Conservation (phyloP, 179 eudicot species). For the Silene vulgaris region DNA sequence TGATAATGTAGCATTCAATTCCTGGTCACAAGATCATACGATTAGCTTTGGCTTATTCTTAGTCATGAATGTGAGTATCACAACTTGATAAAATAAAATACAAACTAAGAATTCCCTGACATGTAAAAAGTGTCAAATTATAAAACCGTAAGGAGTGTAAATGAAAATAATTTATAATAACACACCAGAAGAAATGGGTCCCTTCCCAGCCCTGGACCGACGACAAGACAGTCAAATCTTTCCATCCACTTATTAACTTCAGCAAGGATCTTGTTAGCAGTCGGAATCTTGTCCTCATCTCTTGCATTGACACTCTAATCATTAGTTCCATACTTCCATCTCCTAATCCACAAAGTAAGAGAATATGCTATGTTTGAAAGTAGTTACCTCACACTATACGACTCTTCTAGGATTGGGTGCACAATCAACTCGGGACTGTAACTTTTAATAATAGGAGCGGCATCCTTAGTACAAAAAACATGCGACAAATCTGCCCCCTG, state of each 20-base stretch:
- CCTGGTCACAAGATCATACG: too few species aligned
- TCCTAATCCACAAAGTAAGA: neutral
- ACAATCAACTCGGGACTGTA: slow-evolving; percentile 96
- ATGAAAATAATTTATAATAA: neutral
- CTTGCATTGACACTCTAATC: slow-evolving; percentile 32
- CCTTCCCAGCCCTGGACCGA: slow-evolving; percentile 99
- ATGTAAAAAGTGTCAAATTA: slow-evolving; percentile 4
- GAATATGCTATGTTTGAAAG: neutral
- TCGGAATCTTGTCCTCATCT: slow-evolving; percentile 60
- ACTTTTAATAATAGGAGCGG: slow-evolving; percentile 88
- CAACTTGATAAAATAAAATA: too few species aligned
- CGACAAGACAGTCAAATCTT: slow-evolving; percentile 90
- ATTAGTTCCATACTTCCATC: neutral
- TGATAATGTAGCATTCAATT: too few species aligned
- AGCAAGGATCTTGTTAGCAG: slow-evolving; percentile 51
- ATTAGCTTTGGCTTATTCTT: too few species aligned
- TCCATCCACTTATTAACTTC: slow-evolving; percentile 90
- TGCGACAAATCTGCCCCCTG: slow-evolving; percentile 99
- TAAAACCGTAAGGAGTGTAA: slow-evolving; percentile 2
- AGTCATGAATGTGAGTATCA: too few species aligned
- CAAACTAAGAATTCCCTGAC: neutral
- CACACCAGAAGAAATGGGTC: slow-evolving; percentile 91
- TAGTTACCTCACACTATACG: slow-evolving; percentile 67
- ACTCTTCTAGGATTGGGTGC: slow-evolving; percentile 92
- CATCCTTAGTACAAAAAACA: slow-evolving; percentile 94